phyloP scores from a whole-genome alignment of 2,329 filamentous ascomycete species.

The Sarocladium oryzae region DNA sequence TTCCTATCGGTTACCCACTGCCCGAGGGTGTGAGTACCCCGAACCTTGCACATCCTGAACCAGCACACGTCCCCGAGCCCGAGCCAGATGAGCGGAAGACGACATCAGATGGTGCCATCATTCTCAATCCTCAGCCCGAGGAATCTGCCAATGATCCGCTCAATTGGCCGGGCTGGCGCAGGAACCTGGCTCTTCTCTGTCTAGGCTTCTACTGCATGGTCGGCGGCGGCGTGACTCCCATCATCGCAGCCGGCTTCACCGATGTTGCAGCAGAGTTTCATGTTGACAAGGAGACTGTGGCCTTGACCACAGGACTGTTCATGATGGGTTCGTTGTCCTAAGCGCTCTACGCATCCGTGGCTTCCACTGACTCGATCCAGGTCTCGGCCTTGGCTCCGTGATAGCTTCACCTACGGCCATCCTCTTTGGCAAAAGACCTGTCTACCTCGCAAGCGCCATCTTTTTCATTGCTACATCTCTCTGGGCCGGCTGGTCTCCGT shows the following conservation, averaged over 20 bases:
- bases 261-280: conserved; percentile 62
- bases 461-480: conserved; percentile 71
- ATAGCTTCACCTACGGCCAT: conserved; percentile 87
- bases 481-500: conserved; percentile 83
- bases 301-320: conserved; percentile 83
- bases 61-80: conserved; percentile 4
- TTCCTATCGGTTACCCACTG: conserved; percentile 36
- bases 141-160: conserved; percentile 85
- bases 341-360: not conserved
- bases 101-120: conserved; percentile 74
- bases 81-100: conserved; percentile 55
- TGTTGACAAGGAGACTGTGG: conserved; percentile 65
- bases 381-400: conserved; percentile 77
- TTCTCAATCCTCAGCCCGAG: conserved; percentile 86
- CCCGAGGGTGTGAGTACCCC: conserved; percentile 1
- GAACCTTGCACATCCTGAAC: conserved; percentile 2
- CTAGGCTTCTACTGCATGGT: conserved; percentile 90
- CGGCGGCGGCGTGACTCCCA: conserved; percentile 85
- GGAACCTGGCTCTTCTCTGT: conserved; percentile 73
- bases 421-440: conserved; percentile 65
- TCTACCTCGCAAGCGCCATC: conserved; percentile 72
- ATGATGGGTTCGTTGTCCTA: conserved; percentile 58
- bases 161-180: conserved; percentile 80
- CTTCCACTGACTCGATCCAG: not conserved
- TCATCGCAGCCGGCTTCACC: conserved; percentile 84